A percentile compares a stretch with the other conserved stretches of the same genome.
Evolutionary conservation across 2,329 filamentous ascomycete genomes (phyloP).

Genomic region (Ophiocordyceps australis): DNA sequence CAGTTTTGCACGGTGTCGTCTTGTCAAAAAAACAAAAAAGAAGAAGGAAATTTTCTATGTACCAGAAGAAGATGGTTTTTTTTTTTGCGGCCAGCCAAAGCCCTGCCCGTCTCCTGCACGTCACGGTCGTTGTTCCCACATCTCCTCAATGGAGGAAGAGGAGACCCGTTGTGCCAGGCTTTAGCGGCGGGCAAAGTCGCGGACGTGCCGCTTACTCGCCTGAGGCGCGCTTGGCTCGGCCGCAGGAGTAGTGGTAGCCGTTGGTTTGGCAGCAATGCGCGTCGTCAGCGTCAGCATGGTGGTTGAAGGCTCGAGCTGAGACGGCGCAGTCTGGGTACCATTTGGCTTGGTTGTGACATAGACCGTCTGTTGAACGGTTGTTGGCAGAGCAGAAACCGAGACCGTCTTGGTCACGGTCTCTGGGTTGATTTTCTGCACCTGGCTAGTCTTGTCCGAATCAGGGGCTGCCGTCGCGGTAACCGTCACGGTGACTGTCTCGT

Average conservation of each 20-base stretch:
- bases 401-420: slow-evolving; percentile 1
- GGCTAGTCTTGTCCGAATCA: neutral
- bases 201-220: too few species aligned
- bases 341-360: slow-evolving; percentile 3
- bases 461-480: neutral
- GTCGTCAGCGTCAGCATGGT: slow-evolving; percentile 3
- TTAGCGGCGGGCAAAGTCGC: neutral
- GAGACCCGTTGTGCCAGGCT: too few species aligned
- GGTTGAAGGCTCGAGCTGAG: slow-evolving; percentile 1
- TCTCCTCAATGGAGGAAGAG: too few species aligned
- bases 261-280: slow-evolving; percentile 1
- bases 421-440: neutral
- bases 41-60: too few species aligned
- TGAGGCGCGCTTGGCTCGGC: too few species aligned
- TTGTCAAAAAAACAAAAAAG: too few species aligned
- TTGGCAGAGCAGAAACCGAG: slow-evolving; percentile 16
- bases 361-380: slow-evolving; percentile 1
- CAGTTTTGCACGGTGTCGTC: too few species aligned
- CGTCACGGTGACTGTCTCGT: slow-evolving; percentile 12
- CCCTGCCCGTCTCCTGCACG: too few species aligned
- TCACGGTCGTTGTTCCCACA: too few species aligned
- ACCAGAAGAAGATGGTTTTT: too few species aligned
- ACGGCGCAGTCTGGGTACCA: neutral
- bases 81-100: too few species aligned
- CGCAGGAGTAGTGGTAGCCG: too few species aligned